These are phyloP conservation scores for Corchorus capsularis DNA, from an alignment of 345 rosid species.

Conservation along the genomic window DNA sequence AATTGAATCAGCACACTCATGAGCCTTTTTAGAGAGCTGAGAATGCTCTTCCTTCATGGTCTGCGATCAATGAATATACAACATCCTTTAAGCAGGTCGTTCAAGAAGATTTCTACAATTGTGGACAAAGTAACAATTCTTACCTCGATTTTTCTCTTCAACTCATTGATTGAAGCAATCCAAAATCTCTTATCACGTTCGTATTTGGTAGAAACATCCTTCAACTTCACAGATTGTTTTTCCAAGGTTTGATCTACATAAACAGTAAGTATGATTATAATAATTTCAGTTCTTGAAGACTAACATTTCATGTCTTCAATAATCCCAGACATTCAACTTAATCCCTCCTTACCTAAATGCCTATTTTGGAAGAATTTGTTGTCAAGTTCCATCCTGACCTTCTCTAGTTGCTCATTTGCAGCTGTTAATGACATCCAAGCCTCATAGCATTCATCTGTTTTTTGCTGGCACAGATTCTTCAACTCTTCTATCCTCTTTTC, in stretches of 20 bases:
- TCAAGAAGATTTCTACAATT: not conserved
- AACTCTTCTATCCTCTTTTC: conserved; percentile 49
- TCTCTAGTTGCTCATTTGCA: conserved; percentile 48
- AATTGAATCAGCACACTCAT: conserved; percentile 41
- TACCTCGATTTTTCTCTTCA: conserved; percentile 40
- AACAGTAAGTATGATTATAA: conserved; percentile 16
- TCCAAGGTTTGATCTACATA: conserved; percentile 34
- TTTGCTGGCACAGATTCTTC: conserved; percentile 36
- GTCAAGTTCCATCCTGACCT: conserved; percentile 47
- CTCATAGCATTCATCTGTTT: conserved; percentile 53
- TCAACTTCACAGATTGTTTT: conserved; percentile 27
- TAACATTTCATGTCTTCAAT: not conserved
- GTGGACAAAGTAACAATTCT: not conserved
- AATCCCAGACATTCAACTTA: not conserved
- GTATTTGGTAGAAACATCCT: conserved; percentile 32
- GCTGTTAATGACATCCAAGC: conserved; percentile 58
- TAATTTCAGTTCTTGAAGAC: not conserved
- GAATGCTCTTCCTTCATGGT: conserved; percentile 45
- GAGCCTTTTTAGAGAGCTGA: conserved; percentile 43
- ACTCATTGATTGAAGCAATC: conserved; percentile 26
- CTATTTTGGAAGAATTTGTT: conserved; percentile 39
- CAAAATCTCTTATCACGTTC: conserved; percentile 35
- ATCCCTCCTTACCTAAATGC: conserved; percentile 35
- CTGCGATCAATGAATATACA: conserved; percentile 28
- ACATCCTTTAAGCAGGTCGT: not conserved